Evolutionary conservation across 768 basidiomycete species (phyloP), one percentile per base, ranked within the genome.

Genomic region (Galerina marginata): DNA sequence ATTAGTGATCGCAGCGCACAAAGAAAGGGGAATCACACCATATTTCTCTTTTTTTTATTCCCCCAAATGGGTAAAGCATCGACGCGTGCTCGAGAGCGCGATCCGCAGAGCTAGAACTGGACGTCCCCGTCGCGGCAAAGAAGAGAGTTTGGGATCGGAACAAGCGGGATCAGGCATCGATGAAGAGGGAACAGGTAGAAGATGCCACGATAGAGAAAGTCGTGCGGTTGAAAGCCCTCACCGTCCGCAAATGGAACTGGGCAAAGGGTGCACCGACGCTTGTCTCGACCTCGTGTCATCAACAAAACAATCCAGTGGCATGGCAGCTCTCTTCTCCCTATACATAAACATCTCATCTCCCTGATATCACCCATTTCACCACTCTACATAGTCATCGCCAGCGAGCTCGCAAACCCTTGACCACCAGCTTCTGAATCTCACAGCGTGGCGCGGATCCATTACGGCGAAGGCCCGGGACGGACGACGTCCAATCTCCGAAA

Each of bases 211-310:
- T 53, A 36, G 58, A 62, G 62, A 67, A 60, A 61, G 60, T 62
- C 54, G 54, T 50, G 60, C 56, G 58, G 57, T 51, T 14, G 37
- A 53, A 62, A 53, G 58, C 44, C 54, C 9, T 54, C 56, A 51
- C 54, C 42, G 50, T 39, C 69, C 65, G 26, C 46, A 67, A 69
- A 64, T 62, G 69, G 70, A 60, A 49, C 64, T 70, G 75, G 76
- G 75, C 73, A 74, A 65, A 73, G 76, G 76, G 75, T 71, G 69
- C 61, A 61, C 72, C 71, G 72, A 70, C 70, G 67, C 16, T 51
- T 49, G 56, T 68, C 48, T 36, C 15, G n/a, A 69, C 71, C 73
- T 70, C 69, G 65, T 73, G 73, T 63, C 51, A 37, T 45, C 52
- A 58, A 54, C 50, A 43, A 58, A 29, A 52, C 26, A 33, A 33